Evolutionary conservation across 208 protist species (phyloP), one percentile per base, ranked within the genome.

Genomic region (Crithidia sp.): DNA sequence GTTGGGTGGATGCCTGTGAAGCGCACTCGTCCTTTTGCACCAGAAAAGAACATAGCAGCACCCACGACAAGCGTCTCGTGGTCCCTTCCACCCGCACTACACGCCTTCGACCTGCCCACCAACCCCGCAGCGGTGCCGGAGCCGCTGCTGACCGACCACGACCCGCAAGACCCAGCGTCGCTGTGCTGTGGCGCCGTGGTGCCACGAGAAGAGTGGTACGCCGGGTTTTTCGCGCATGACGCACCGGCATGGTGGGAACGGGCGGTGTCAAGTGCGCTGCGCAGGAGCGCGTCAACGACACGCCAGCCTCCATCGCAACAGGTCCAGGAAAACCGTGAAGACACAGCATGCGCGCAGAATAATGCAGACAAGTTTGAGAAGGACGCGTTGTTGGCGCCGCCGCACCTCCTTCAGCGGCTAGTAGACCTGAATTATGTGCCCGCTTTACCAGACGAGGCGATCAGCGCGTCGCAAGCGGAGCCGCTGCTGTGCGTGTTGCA

Each of bases 181-280:
- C 45, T 40, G 40, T 56, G 41, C 17, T 40, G 16, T 53, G 62
- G 68, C 14, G 71, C 68, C 28, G 36, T 53, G 36, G 71, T 76
- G 61, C 71, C 71, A 7, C 60, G 52, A 28, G 12, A 49, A 6
- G 71, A 76, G 52, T 76, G 50, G 61, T 62, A 43, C n/a, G 55
- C 41, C 12, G 71, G 71, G 8, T 76, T 76, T 14, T 76, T 76
- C 53, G 17, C 50, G 0, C 52, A 76, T 36, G 61, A 67, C 44
- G 61, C 71, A 0, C 71, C 71, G 8, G 16, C 28, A 28, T 76
- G 71, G 71, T 76, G 60, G 61, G 8, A 28, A 5, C 10, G 52
- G 14, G 61, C 45, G 41, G 41, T 76, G 53, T 2, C 6, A 1
- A 12, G 4, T 47, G 57, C 57, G 7, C 14, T 13, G 13, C 3